Conservation (phyloP, 176 grass and related monocot genomes). For the Aegilops bicornis region DNA sequence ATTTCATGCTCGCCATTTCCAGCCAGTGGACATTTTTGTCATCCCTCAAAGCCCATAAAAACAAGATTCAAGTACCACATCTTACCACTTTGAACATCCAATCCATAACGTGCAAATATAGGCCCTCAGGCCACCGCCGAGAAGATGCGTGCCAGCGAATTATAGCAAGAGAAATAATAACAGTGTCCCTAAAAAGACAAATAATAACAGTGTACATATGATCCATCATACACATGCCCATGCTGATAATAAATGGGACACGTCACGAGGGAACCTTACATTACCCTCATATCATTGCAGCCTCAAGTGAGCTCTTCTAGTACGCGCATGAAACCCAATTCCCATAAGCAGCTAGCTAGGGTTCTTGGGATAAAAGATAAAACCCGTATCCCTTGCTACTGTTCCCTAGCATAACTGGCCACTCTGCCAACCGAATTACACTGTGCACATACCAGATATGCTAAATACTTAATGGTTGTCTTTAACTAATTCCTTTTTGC, state of each 20-base stretch:
- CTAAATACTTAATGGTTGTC: not conserved
- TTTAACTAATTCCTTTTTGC: not conserved
- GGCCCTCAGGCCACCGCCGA: no score
- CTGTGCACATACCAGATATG: not conserved
- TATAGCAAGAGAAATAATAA: not conserved
- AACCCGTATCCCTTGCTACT: not conserved
- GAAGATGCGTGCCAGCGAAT: not conserved
- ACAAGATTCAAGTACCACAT: not conserved
- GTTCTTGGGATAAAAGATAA: not conserved
- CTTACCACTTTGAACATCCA: not conserved
- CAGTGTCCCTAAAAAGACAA: no score
- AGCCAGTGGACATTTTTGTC: no score
- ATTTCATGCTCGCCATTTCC: no score
- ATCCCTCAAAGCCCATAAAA: not conserved
- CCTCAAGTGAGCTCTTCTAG: not conserved
- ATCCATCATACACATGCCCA: not conserved
- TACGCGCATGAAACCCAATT: not conserved
- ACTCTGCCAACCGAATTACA: not conserved
- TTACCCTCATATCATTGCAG: not conserved
- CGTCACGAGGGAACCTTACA: not conserved
- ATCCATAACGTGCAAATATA: no score
- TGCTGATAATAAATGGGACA: conserved; percentile 8
- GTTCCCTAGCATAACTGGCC: not conserved
- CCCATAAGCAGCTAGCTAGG: not conserved
- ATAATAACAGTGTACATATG: not conserved